Evolutionary conservation across 225 moss, liverwort and hornwort genomes (phyloP).

Genomic region (Antitrichia curtipendula): DNA sequence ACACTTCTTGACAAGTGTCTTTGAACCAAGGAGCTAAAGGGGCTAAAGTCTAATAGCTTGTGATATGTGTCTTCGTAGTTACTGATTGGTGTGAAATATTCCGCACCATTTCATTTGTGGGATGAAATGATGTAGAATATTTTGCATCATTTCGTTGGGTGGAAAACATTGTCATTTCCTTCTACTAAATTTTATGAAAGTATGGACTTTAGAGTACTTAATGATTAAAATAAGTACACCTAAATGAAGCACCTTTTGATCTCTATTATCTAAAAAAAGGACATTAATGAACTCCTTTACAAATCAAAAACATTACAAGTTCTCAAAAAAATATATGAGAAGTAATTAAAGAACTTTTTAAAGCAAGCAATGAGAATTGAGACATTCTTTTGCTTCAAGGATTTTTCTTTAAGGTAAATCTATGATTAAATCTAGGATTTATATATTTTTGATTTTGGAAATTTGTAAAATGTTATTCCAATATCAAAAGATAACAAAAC

Average conservation of each 20-base stretch:
- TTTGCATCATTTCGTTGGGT: no score
- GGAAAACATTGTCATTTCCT: no score
- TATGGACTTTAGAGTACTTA: fast-evolving
- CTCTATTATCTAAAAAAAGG: no score
- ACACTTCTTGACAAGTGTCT: no score
- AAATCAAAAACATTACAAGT: not conserved
- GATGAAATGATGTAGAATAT: no score
- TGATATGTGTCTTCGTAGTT: no score
- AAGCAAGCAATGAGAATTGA: not conserved
- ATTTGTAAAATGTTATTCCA: not conserved
- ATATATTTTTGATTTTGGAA: not conserved
- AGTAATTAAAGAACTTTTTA: not conserved
- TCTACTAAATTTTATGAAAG: no score
- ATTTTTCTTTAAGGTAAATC: not conserved
- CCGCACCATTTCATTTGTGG: no score
- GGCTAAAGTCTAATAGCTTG: no score
- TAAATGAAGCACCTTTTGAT: not conserved
- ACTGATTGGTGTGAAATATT: no score
- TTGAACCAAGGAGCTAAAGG: no score
- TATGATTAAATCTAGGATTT: fast-evolving
- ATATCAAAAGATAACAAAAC: not conserved
- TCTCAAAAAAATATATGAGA: not conserved
- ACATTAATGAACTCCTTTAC: fast-evolving
- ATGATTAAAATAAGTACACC: not conserved
- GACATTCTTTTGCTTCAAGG: not conserved